Evolutionary conservation across 169 alveolate genomes (phyloP).

Genomic region (Eimeria falciformis): DNA sequence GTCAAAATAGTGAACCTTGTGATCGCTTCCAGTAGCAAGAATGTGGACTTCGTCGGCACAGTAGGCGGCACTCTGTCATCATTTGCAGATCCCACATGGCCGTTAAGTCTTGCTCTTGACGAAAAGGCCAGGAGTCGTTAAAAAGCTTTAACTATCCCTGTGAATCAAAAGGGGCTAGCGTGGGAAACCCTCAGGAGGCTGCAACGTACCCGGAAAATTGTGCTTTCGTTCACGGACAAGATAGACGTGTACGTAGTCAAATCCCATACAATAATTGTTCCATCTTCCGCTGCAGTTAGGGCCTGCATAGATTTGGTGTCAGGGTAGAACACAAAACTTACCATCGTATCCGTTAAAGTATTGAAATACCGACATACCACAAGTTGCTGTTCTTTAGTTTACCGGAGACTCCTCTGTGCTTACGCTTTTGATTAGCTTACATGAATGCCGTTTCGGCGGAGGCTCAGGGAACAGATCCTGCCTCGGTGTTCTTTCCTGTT

Average conservation of each 20-base stretch:
- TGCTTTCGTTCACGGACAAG: conserved; percentile 52
- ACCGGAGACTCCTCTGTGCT: no score
- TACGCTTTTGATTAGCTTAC: background rate
- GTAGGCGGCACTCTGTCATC: conserved; percentile 74
- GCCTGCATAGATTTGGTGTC: conserved; percentile 83
- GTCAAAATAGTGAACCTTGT: conserved; percentile 92
- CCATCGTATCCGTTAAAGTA: no score
- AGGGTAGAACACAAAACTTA: background rate
- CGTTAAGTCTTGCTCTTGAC: no score
- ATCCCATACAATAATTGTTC: conserved; percentile 95
- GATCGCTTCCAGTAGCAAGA: conserved; percentile 93
- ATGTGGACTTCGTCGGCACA: conserved; percentile 95
- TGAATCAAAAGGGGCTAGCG: no score
- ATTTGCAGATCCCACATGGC: background rate
- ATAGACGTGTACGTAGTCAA: conserved; percentile 83
- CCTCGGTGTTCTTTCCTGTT: conserved; percentile 92
- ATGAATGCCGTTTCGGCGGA: conserved; percentile 84
- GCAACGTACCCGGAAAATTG: conserved; percentile 68
- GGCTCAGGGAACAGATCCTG: conserved; percentile 87
- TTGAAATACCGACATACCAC: no score
- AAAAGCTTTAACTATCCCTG: no score
- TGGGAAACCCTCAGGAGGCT: no score
- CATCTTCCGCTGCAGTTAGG: conserved; percentile 94
- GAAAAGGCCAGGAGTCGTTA: no score
- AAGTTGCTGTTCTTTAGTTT: no score